Conservation (phyloP, 305 asterid species). For the Fraxinus dipetala region DNA sequence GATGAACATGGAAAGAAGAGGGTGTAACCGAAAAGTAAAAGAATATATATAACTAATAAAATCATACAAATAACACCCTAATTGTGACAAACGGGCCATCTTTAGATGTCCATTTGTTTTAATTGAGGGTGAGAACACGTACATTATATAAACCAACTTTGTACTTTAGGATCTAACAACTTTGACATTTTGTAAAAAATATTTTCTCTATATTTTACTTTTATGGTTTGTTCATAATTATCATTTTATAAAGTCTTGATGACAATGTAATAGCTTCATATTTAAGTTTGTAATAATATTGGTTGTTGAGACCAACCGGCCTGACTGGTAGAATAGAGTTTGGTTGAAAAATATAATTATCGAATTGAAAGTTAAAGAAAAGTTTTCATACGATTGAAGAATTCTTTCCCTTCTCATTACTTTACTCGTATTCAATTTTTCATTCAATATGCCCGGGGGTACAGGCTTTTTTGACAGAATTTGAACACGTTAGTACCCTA, state of each 20-base stretch:
- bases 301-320: neutral
- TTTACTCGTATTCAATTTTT: neutral
- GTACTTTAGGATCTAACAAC: neutral
- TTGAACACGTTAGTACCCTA: no score
- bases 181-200: neutral
- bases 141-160: neutral
- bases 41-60: neutral
- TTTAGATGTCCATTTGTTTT: slow-evolving; percentile 29
- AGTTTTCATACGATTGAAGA: neutral
- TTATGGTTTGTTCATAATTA: neutral
- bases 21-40: neutral
- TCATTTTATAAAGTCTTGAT: neutral
- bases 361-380: neutral
- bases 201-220: neutral
- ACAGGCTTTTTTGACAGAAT: no score
- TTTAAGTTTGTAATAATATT: neutral
- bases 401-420: neutral
- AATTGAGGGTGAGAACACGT: neutral
- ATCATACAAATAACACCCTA: slow-evolving; percentile 38
- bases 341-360: neutral
- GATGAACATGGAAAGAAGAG: slow-evolving; percentile 23
- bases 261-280: neutral
- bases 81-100: slow-evolving; percentile 24
- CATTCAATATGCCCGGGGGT: no score
- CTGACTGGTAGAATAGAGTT: neutral